phyloP scores from a whole-genome alignment of 2,329 filamentous ascomycete species.

The Tolypocladium endophyticum region DNA sequence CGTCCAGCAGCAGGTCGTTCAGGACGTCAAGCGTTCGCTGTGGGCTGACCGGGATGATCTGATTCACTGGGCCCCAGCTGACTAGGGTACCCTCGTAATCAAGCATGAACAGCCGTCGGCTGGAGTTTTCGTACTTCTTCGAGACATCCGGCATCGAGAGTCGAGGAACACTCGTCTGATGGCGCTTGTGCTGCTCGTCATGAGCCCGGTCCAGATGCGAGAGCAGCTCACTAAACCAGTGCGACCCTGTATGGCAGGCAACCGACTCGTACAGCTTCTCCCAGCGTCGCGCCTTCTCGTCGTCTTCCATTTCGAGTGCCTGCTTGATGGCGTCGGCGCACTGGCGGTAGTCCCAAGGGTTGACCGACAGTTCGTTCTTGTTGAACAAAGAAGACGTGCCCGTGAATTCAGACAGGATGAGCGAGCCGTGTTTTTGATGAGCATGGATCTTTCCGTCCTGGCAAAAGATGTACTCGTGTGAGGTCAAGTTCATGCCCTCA shows the following conservation, averaged over 20 bases:
- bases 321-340: conserved; percentile 78
- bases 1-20: conserved; percentile 70
- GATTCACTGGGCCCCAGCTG: conserved; percentile 73
- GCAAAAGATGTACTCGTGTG: conserved; percentile 87
- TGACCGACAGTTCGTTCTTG: conserved; percentile 72
- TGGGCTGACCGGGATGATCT: conserved; percentile 77
- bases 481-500: conserved; percentile 95
- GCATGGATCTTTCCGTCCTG: conserved; percentile 67
- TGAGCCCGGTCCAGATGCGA: conserved; percentile 63
- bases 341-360: conserved; percentile 89
- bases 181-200: conserved; percentile 73
- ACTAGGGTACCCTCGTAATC: conserved; percentile 92
- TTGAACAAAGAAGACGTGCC: conserved; percentile 81
- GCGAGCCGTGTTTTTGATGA: conserved; percentile 71
- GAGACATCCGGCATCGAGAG: conserved; percentile 58
- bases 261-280: conserved; percentile 62
- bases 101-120: conserved; percentile 71
- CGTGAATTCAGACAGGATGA: conserved; percentile 92
- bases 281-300: conserved; percentile 69
- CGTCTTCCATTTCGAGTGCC: conserved; percentile 68
- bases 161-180: conserved; percentile 78
- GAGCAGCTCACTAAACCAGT: conserved; percentile 75
- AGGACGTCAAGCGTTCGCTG: conserved; percentile 73
- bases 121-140: conserved; percentile 54
- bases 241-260: conserved; percentile 68